Evolutionary conservation across 768 basidiomycete species (phyloP), one percentile per base, ranked within the genome.

Genomic region (Tubosaeta brunneosetosa): DNA sequence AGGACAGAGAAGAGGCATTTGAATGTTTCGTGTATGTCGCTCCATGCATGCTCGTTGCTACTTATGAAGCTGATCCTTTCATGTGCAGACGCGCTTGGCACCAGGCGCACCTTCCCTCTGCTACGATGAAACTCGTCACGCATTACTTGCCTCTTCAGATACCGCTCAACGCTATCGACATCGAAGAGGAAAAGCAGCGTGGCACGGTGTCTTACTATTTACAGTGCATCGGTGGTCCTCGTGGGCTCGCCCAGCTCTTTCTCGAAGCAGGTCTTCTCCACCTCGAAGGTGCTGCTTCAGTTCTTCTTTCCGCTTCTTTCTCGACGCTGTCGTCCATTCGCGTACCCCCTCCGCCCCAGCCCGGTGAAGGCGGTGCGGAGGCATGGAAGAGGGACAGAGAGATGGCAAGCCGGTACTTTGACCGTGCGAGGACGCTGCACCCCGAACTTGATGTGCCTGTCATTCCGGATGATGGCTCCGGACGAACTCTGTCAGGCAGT

Each of bases 311-410:
- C 5, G 81, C 86, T 3, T 87, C 88, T 1, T 85, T 85, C 62
- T 83, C 86, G 16, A 87, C 85, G 38, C 76, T 91, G 19, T 86
- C 88, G 3, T 90, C 89, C 13, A 80, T 91, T 55, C 84, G 89
- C 43, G 76, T 87, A 29, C 84, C 85, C 44, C 67, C 74, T 29
- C 73, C 74, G 37, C 70, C 76, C 9, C 76, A 79, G 44, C 67
- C 73, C 10, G 75, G 76, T 40, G 79, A 82, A 64, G 77, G 77
- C 33, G 82, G 85, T 22, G 78, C 82, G 4, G 85, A 84, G 56
- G 83, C 81, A 8, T 91, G 88, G 88, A 82, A 77, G 62, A 79
- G 78, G 34, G 88, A 91, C 66, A 80, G 86, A 42, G 84, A 84
- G 59, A 75, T 81, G 26, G 89, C 89, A 11, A 75, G 79, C 17